These are phyloP conservation scores for Clitocybe nebularis DNA, from an alignment of 1,284 basidiomycete species.

Conservation along the genomic window DNA sequence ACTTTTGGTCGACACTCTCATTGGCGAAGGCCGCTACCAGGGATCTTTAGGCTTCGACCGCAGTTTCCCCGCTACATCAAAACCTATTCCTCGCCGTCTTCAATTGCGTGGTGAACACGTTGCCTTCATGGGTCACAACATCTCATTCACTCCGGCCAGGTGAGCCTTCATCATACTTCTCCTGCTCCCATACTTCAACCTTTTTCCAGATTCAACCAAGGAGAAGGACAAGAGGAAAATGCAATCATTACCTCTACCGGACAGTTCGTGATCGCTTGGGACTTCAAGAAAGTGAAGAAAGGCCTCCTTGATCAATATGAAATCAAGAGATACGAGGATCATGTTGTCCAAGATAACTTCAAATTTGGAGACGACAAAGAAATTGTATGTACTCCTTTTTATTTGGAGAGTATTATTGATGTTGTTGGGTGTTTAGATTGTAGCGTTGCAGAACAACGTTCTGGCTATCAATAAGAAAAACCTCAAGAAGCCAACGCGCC, in stretches of 20 bases:
- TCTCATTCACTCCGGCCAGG: slow-evolving; percentile 92
- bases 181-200: neutral
- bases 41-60: slow-evolving; percentile 91
- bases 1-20: slow-evolving; percentile 92
- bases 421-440: slow-evolving; percentile 62
- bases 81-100: slow-evolving; percentile 88
- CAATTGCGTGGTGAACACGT: slow-evolving; percentile 92
- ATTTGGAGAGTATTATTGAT: slow-evolving; percentile 4
- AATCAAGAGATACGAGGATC: slow-evolving; percentile 94
- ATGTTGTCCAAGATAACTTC: slow-evolving; percentile 95
- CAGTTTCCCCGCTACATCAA: slow-evolving; percentile 91
- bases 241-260: slow-evolving; percentile 96
- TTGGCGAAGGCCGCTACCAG: slow-evolving; percentile 86
- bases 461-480: slow-evolving; percentile 92
- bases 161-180: slow-evolving; percentile 27
- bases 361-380: slow-evolving; percentile 94
- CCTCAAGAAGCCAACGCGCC: slow-evolving; percentile 82
- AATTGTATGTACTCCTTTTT: slow-evolving; percentile 56
- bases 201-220: slow-evolving; percentile 81
- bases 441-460: slow-evolving; percentile 93
- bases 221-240: slow-evolving; percentile 84
- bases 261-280: slow-evolving; percentile 94
- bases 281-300: slow-evolving; percentile 93
- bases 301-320: slow-evolving; percentile 90
- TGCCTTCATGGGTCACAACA: slow-evolving; percentile 88